Percentiles rank a stretch among this genome's conserved stretches.
phyloP scores from a whole-genome alignment of 768 basidiomycete genomes.

The Suillus subalutaceus region DNA sequence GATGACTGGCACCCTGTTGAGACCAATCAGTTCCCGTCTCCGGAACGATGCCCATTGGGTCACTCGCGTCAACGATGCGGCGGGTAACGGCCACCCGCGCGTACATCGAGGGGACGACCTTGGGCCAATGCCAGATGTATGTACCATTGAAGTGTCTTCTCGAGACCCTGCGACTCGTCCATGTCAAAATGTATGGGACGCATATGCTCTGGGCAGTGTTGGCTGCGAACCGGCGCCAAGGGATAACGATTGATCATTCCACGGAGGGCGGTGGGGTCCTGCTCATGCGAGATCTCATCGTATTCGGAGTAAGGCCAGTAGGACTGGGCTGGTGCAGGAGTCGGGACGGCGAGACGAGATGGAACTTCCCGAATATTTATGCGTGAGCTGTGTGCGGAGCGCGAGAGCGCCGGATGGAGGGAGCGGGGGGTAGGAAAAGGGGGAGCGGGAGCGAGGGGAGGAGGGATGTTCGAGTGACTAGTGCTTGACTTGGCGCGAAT shows the following conservation, averaged over 20 bases:
- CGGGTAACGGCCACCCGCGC: slow-evolving; percentile 12
- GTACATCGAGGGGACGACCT: slow-evolving; percentile 16
- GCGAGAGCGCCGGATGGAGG: background rate
- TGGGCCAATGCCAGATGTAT: slow-evolving; percentile 6
- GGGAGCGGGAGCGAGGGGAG: background rate
- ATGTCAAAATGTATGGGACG: slow-evolving; percentile 15
- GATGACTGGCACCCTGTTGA: background rate
- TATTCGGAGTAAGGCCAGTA: background rate
- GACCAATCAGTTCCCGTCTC: slow-evolving; percentile 15
- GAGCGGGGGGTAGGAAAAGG: background rate
- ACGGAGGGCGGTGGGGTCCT: background rate
- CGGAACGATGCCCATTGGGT: slow-evolving; percentile 13
- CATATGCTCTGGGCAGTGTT: slow-evolving; percentile 4
- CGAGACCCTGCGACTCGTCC: background rate
- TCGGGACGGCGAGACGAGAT: background rate
- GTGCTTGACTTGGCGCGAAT: slow-evolving; percentile 7
- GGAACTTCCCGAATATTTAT: slow-evolving; percentile 7
- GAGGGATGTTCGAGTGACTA: background rate
- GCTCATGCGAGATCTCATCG: background rate
- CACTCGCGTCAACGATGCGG: slow-evolving; percentile 6
- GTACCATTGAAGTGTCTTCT: slow-evolving; percentile 4
- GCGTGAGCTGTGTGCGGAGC: slow-evolving; percentile 7
- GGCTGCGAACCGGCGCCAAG: slow-evolving; percentile 1
- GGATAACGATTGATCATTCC: slow-evolving; percentile 6
- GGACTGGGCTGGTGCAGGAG: background rate